A percentile compares a stretch with the other conserved stretches of the same genome.
Conservation (phyloP, 2,329 filamentous ascomycete genomes). For the Exophiala xenobiotica region DNA sequence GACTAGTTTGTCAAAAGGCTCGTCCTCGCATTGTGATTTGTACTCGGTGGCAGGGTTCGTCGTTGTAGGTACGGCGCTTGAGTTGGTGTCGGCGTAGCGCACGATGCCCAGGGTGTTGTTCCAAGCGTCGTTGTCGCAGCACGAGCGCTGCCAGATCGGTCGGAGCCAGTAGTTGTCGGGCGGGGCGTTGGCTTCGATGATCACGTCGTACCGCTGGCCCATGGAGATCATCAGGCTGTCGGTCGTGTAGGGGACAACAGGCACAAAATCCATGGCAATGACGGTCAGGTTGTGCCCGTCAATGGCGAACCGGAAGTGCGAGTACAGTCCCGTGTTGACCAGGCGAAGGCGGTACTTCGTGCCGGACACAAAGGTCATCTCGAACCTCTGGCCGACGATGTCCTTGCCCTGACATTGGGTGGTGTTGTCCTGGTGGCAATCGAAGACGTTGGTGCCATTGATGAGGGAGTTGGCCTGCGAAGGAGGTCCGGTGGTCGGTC, state of each 20-base stretch:
- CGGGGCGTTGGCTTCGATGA: slow-evolving; percentile 43
- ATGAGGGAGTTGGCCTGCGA: slow-evolving; percentile 14
- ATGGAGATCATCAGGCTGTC: slow-evolving; percentile 39
- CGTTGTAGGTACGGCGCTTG: slow-evolving; percentile 24
- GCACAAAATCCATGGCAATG: slow-evolving; percentile 63
- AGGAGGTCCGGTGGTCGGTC: slow-evolving; percentile 6
- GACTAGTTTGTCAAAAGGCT: slow-evolving; percentile 24
- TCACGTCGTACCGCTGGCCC: slow-evolving; percentile 39
- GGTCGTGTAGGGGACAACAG: slow-evolving; percentile 61
- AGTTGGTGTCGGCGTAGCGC: slow-evolving; percentile 22
- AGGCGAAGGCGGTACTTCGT: slow-evolving; percentile 59
- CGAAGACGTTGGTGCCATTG: slow-evolving; percentile 25
- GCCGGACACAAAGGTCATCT: slow-evolving; percentile 23
- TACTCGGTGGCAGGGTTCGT: slow-evolving; percentile 14
- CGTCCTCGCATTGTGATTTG: slow-evolving; percentile 24
- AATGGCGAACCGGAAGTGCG: slow-evolving; percentile 44
- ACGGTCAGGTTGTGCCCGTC: slow-evolving; percentile 63
- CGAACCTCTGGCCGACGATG: background rate
- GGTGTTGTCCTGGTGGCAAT: slow-evolving; percentile 4
- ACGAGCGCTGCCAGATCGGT: slow-evolving; percentile 19
- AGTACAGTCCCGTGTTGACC: slow-evolving; percentile 61
- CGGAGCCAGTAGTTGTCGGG: slow-evolving; percentile 45
- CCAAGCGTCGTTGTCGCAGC: slow-evolving; percentile 13
- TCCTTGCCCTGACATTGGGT: background rate
- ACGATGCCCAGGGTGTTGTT: slow-evolving; percentile 27